Evolutionary conservation across 1,284 basidiomycete species (phyloP).

Genomic region (Vanrija sp.): DNA sequence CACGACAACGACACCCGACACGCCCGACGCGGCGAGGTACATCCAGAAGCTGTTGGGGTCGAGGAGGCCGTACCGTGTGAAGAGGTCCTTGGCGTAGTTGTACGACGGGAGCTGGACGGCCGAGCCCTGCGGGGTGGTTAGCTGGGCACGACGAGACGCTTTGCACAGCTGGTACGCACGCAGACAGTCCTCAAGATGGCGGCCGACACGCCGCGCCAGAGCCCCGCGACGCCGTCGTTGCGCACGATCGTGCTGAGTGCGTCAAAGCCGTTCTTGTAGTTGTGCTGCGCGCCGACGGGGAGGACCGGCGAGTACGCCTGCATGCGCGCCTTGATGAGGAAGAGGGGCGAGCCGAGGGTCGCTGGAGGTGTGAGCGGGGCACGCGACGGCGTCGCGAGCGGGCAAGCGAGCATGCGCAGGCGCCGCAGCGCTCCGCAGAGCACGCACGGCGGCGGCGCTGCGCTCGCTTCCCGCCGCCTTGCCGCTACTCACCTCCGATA

Average conservation of each 20-base stretch:
- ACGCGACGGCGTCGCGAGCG: not conserved
- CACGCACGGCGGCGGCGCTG: no score
- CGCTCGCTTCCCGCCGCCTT: not conserved
- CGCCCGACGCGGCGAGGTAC: slow-evolving; percentile 78
- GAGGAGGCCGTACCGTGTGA: slow-evolving; percentile 63
- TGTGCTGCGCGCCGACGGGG: slow-evolving; percentile 90
- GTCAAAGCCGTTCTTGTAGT: slow-evolving; percentile 78
- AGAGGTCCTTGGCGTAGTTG: slow-evolving; percentile 79
- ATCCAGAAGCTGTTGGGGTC: slow-evolving; percentile 75
- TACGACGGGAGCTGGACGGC: slow-evolving; percentile 89
- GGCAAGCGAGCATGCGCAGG: no score
- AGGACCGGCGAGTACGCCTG: slow-evolving; percentile 92
- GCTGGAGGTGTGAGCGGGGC: slow-evolving; percentile 54
- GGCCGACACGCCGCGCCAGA: slow-evolving; percentile 86
- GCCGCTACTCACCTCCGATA: slow-evolving; percentile 66
- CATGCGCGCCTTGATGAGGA: slow-evolving; percentile 95
- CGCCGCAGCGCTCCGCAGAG: no score
- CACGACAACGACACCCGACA: slow-evolving; percentile 89
- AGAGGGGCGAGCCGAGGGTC: slow-evolving; percentile 86
- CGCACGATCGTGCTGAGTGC: slow-evolving; percentile 75
- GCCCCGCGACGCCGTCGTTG: slow-evolving; percentile 71
- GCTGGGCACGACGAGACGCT: not conserved
- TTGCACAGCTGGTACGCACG: slow-evolving; percentile 57
- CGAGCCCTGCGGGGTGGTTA: slow-evolving; percentile 51
- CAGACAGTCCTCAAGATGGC: slow-evolving; percentile 90